Base-by-base conservation (phyloP, 352 stramenopile species). In the Salisapilia sapeloensis region DNA sequence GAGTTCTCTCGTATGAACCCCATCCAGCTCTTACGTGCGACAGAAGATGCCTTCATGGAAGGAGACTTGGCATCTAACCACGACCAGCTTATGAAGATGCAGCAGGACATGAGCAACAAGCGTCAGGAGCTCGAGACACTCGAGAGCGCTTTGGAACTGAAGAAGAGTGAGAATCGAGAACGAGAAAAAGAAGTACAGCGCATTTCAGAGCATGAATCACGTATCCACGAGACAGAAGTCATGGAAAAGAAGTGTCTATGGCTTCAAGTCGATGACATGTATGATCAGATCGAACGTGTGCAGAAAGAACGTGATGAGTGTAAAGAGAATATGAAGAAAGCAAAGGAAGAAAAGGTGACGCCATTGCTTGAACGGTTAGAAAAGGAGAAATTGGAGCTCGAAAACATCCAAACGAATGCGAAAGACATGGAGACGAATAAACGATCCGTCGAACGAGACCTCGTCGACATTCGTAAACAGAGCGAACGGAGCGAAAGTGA, bases 1-100 rank as follows among this genome's bases (percentile, higher is more conserved):
- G 74, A 92, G 45, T 92, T 92, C 35, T 85, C 77, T n/a, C 58
- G 67, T 20, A 86, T 92, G 71, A 90, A 85, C 34, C 38, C 69
- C 0, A 37, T 48, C 15, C 52, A 56, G 46, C 51, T 92, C 25
- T 48, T 92, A 2, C 67, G 69, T n/a, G 74, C 74, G 2, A 92
- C 77, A 8, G 67, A 92, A 38, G 60, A 43, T 2, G 77, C 77
- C 0, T 69, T 92, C 10, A 55, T 57, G 12, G 60, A 89, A 40
- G 75, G 71, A 17, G 67, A 84, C 11, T 40, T 92, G 42, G 59
- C 54, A 4, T 40, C 34, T n/a, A 79, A 53, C 10, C 77, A 92
- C 36, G 71, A 90, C 4, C 44, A 71, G 23, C 75, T 92, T 23
- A 67, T 90, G 23, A 54, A 84, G 27, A 39, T 90, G 25, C 74